Evolutionary conservation across 768 basidiomycete genomes (phyloP).

Genomic region (Cyathus striatus): DNA sequence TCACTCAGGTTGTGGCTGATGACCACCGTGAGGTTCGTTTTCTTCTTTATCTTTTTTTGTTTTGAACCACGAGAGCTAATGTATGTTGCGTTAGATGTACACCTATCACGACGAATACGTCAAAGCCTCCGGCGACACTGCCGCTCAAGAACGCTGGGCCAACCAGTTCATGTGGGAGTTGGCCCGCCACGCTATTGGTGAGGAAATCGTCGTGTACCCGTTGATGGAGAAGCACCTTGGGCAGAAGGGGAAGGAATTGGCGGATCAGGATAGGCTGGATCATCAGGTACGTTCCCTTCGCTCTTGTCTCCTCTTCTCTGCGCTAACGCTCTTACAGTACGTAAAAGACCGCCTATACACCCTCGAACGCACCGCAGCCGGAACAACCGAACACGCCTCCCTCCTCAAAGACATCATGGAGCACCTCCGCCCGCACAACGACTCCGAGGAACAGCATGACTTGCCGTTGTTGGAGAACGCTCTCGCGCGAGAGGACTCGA

Average conservation of each 20-base stretch:
- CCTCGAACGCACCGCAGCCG: conserved; percentile 39
- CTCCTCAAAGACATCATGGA: conserved; percentile 41
- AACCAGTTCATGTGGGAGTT: conserved; percentile 57
- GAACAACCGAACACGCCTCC: conserved; percentile 35
- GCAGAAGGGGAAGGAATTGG: conserved; percentile 39
- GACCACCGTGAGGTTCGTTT: conserved; percentile 14
- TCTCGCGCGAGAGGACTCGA: conserved; percentile 38
- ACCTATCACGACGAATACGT: conserved; percentile 49
- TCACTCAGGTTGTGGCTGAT: conserved; percentile 12
- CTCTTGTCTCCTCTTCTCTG: not conserved
- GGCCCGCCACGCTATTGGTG: conserved; percentile 54
- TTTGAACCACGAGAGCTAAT: not conserved
- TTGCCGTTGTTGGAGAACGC: conserved; percentile 48
- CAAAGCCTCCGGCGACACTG: conserved; percentile 31
- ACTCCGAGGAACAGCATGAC: conserved; percentile 53
- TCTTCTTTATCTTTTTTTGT: not conserved
- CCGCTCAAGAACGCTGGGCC: conserved; percentile 48
- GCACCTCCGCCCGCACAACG: conserved; percentile 47
- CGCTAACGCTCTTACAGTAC: conserved; percentile 9
- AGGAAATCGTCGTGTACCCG: conserved; percentile 63
- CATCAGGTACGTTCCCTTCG: conserved; percentile 37
- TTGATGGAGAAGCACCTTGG: conserved; percentile 57
- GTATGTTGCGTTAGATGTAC: conserved; percentile 39
- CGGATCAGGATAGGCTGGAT: conserved; percentile 51
- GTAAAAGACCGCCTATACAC: conserved; percentile 36